A percentile compares a stretch with the other conserved stretches of the same genome.
phyloP scores from a whole-genome alignment of 352 stramenopile genomes.

The Globisporangium barbulae region DNA sequence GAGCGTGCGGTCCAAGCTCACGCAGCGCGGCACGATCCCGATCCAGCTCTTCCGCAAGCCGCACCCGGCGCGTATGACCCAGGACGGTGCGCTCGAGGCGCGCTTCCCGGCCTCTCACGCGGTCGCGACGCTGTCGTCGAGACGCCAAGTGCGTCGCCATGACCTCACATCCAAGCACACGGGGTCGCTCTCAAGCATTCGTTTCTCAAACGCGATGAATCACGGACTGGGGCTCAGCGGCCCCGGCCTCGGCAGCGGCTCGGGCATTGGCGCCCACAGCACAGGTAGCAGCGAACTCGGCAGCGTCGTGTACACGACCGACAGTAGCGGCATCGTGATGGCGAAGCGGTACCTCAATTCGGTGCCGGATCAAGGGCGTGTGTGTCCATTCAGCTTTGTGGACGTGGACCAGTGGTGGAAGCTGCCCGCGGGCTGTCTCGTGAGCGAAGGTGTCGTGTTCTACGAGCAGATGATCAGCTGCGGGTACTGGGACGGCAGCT shows the following conservation, averaged over 20 bases:
- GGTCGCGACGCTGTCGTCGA: slow-evolving; percentile 69
- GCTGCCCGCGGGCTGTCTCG: slow-evolving; percentile 64
- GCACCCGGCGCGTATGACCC: slow-evolving; percentile 66
- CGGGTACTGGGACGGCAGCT: slow-evolving; percentile 86
- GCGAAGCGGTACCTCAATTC: slow-evolving; percentile 77
- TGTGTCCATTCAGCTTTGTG: slow-evolving; percentile 74
- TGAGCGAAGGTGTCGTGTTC: slow-evolving; percentile 79
- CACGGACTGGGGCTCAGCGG: slow-evolving; percentile 48
- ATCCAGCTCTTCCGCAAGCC: slow-evolving; percentile 78
- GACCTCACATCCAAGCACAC: slow-evolving; percentile 75
- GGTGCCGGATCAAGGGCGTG: slow-evolving; percentile 58
- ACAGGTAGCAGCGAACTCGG: slow-evolving; percentile 54
- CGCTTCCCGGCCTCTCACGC: slow-evolving; percentile 72
- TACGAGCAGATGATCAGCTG: slow-evolving; percentile 90
- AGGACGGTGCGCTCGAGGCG: slow-evolving; percentile 70
- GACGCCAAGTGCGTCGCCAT: slow-evolving; percentile 76
- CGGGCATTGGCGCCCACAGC: slow-evolving; percentile 68
- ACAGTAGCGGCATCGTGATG: slow-evolving; percentile 71
- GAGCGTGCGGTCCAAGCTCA: slow-evolving; percentile 52
- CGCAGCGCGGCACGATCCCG: slow-evolving; percentile 70
- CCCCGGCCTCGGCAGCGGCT: slow-evolving; percentile 60
- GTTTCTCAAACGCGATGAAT: slow-evolving; percentile 77
- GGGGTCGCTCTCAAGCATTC: slow-evolving; percentile 60
- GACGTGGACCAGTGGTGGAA: slow-evolving; percentile 89
- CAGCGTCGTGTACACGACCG: slow-evolving; percentile 78